Conservation (phyloP, 441 rosid species). For the Croton laevigatus region DNA sequence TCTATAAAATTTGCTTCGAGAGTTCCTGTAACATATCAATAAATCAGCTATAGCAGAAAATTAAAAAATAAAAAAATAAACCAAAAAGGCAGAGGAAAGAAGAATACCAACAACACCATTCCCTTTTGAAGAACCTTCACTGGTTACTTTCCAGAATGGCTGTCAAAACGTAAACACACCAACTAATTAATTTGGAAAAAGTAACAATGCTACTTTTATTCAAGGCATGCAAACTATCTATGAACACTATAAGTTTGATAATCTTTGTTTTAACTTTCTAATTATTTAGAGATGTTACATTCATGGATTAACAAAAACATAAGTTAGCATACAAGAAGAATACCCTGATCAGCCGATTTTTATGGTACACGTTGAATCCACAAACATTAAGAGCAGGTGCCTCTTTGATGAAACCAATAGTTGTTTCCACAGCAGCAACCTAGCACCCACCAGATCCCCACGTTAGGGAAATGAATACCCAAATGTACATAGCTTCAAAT, state of each 20-base stretch:
- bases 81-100: constrained; percentile 17
- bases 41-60: constrained; percentile 21
- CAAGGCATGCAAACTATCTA: not conserved
- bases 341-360: constrained; percentile 94
- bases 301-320: not conserved
- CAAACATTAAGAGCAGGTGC: constrained; percentile 52
- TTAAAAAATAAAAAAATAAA: constrained; percentile 13
- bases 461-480: constrained; percentile 5
- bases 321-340: constrained; percentile 15
- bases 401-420: constrained; percentile 80
- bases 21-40: constrained; percentile 51
- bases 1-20: constrained; percentile 95
- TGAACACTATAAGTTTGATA: not conserved
- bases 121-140: constrained; percentile 55
- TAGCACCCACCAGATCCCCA: constrained; percentile 29
- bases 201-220: constrained; percentile 6
- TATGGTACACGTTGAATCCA: constrained; percentile 89
- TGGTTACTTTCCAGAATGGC: constrained; percentile 91
- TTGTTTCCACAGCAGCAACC: constrained; percentile 58
- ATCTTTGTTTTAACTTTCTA: not conserved
- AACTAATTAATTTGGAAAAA: constrained; percentile 17
- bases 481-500: not conserved
- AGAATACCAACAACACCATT: constrained; percentile 74
- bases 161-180: constrained; percentile 35
- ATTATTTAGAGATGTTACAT: not conserved